Evolutionary conservation across 2,329 filamentous ascomycete genomes (phyloP), one percentile per base, ranked within the genome.

Genomic region (Cladobotryum mycophilum): DNA sequence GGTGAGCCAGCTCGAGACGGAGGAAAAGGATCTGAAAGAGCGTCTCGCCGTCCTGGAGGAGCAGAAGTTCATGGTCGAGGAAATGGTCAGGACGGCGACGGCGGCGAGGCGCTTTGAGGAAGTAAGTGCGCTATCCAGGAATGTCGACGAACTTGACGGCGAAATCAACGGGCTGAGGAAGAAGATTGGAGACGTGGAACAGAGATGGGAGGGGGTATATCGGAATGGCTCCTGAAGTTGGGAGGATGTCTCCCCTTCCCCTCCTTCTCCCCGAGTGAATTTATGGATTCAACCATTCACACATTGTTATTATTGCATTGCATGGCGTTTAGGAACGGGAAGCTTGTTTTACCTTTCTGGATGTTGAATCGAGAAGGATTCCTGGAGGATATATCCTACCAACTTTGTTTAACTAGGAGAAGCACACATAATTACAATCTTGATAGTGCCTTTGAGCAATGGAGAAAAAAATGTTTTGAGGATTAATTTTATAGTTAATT

Each of bases 21-120:
- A 96, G 64, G 90, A 96, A 66, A 92, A 89, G 64, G 81, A 88
- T 17, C 71, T 95, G 1, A 80, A 86, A 14, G 90, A 96, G 61
- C 76, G 83, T 4, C 72, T 96, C 12, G 86, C 93, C 30, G 85
- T 96, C 6, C 76, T 96, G 1, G 89, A 96, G 66, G 91, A 96
- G 69, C 91, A 96, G 66, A 86, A 84, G 56, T 95, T 95, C 68
- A 82, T 96, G 69, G 89, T 96, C 0, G 82, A 84, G 36, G 84
- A 88, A 59, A 95, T 95, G 89, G 81, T 95, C 41, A 81, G 80
- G 7, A 81, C 85, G 53, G 89, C 90, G 0, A 85, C 85, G 44
- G 85, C 84, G 40, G 81, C 86, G 11, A 76, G 88, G 25, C 83
- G 88, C 52, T 95, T 95, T 58, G 91, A 96, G 61, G 91, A 96